Evolutionary conservation across 2,329 filamentous ascomycete genomes (phyloP).

Genomic region (Emmonsia crescens): DNA sequence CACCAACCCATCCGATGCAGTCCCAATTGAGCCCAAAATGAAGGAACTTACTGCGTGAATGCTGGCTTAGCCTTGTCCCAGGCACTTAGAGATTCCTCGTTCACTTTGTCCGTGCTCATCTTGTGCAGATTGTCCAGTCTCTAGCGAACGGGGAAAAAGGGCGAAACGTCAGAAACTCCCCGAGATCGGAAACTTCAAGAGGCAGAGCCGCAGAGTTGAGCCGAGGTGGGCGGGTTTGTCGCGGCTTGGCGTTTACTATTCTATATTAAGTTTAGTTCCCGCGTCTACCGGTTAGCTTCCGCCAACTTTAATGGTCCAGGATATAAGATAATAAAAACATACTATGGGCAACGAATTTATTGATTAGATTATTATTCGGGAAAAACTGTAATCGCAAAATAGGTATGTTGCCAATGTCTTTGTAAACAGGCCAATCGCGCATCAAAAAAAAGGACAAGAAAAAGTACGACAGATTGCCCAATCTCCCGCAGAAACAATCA

Average conservation of each 20-base stretch:
- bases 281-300: neutral
- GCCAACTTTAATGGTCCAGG: neutral
- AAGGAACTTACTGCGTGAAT: slow-evolving; percentile 48
- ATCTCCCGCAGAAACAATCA: neutral
- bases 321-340: too few species aligned
- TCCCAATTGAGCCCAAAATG: neutral
- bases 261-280: neutral
- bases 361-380: too few species aligned
- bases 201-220: neutral
- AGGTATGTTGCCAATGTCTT: neutral
- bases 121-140: neutral
- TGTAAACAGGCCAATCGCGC: neutral
- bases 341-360: too few species aligned
- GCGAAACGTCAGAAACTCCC: neutral
- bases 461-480: neutral
- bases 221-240: neutral
- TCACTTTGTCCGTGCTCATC: neutral
- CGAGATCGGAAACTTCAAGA: neutral
- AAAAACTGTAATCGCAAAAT: neutral
- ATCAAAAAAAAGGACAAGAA: neutral
- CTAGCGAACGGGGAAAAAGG: neutral
- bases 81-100: slow-evolving; percentile 18
- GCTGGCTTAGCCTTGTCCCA: slow-evolving; percentile 48
- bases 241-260: neutral
- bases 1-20: neutral